Conservation (phyloP, 2,329 filamentous ascomycete genomes). For the Sporothrix mexicana region DNA sequence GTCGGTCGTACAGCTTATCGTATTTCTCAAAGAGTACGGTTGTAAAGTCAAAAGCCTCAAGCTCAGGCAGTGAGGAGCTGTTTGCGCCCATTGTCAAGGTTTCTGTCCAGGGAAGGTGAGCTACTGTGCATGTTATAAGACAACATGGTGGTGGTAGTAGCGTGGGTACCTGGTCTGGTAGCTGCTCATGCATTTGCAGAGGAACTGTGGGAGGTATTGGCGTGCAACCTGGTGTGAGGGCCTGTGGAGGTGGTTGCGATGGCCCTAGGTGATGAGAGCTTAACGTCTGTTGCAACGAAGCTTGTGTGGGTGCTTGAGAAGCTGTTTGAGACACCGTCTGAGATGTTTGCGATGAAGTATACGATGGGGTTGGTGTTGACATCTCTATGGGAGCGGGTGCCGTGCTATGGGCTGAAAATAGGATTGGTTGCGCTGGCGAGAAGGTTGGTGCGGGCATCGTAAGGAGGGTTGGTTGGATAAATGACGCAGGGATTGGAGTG, state of each 20-base stretch:
- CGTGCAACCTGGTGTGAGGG: not conserved
- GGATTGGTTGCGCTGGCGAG: not conserved
- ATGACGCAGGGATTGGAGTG: not conserved
- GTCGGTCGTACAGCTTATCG: not conserved
- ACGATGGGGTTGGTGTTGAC: not conserved
- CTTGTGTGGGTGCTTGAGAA: too few relatives aligned
- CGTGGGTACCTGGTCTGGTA: not conserved
- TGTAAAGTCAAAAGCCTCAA: not conserved
- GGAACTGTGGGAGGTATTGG: not conserved
- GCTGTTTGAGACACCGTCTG: too few relatives aligned
- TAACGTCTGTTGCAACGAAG: too few relatives aligned
- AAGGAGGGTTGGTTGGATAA: not conserved
- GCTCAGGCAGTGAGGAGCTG: not conserved
- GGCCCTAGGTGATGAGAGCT: not conserved
- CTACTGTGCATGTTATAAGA: not conserved
- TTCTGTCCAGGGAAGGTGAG: not conserved
- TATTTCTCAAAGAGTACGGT: slow-evolving; percentile 1
- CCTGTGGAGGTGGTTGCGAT: not conserved
- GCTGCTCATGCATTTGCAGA: not conserved
- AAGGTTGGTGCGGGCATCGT: not conserved
- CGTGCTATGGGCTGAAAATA: not conserved
- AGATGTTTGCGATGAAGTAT: not conserved
- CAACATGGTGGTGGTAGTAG: too few relatives aligned
- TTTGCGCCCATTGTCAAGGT: not conserved
- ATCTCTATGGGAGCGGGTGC: not conserved